Evolutionary conservation across 2,329 filamentous ascomycete species (phyloP).

Genomic region (Pochonia chlamydosporia): DNA sequence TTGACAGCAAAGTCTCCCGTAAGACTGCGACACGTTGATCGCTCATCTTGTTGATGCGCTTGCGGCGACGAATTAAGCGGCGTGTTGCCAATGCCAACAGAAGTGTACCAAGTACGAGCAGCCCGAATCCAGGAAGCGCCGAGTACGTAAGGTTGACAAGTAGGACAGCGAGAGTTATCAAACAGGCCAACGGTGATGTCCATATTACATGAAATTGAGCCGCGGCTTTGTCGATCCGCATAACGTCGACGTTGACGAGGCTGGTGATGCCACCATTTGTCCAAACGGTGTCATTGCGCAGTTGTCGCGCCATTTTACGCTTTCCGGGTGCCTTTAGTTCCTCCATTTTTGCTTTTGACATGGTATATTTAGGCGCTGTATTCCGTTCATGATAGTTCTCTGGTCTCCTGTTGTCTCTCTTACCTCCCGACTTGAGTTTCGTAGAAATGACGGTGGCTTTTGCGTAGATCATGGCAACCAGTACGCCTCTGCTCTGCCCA

Average conservation of each 20-base stretch:
- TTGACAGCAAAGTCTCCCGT: slow-evolving; percentile 84
- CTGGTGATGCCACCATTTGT: slow-evolving; percentile 88
- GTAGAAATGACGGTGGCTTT: slow-evolving; percentile 88
- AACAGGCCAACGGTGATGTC: slow-evolving; percentile 73
- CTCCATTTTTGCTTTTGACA: slow-evolving; percentile 29
- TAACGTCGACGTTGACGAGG: slow-evolving; percentile 91
- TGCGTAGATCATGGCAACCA: slow-evolving; percentile 85
- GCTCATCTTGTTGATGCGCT: slow-evolving; percentile 84
- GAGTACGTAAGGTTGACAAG: slow-evolving; percentile 86
- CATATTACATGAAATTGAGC: slow-evolving; percentile 89
- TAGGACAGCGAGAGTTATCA: slow-evolving; percentile 75
- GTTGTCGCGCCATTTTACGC: slow-evolving; percentile 33
- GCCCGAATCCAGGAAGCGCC: slow-evolving; percentile 80
- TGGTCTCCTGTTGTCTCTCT: slow-evolving; percentile 20
- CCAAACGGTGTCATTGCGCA: slow-evolving; percentile 70
- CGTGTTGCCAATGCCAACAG: slow-evolving; percentile 72
- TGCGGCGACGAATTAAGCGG: slow-evolving; percentile 67
- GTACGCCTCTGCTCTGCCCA: slow-evolving; percentile 71
- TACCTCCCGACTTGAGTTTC: slow-evolving; percentile 77
- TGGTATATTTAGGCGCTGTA: slow-evolving; percentile 33
- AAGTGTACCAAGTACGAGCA: slow-evolving; percentile 74
- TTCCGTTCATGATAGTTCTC: slow-evolving; percentile 42
- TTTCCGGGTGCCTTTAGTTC: slow-evolving; percentile 30
- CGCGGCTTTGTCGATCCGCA: slow-evolving; percentile 82
- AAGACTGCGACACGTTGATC: slow-evolving; percentile 88